Evolutionary conservation across 345 rosid genomes (phyloP).

Genomic region (Corchorus capsularis): DNA sequence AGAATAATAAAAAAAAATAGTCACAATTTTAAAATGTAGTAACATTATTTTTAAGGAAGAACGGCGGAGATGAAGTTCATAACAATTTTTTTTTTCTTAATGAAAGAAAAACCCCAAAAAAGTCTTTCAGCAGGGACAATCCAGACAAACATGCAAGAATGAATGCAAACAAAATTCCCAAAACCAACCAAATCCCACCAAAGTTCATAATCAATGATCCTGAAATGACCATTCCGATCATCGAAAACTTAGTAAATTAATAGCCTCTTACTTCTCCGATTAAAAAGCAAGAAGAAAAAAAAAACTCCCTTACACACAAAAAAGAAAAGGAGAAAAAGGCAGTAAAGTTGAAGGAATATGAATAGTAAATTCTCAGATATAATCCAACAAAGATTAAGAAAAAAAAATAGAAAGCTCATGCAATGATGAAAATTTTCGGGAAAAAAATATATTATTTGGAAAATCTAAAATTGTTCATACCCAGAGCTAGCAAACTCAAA

Average conservation of each 20-base stretch:
- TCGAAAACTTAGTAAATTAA: neutral
- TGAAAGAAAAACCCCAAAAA: conserved; percentile 1
- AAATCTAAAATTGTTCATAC: conserved; percentile 32
- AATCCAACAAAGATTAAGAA: neutral
- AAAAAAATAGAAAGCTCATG: neutral
- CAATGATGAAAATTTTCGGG: neutral
- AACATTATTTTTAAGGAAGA: neutral
- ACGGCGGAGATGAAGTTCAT: neutral
- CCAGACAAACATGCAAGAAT: conserved; percentile 28
- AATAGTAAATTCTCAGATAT: neutral
- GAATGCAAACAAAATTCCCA: neutral
- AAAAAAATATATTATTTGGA: neutral
- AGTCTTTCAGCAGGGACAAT: conserved; percentile 15
- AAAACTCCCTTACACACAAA: neutral
- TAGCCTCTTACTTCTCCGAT: neutral
- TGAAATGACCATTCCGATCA: neutral
- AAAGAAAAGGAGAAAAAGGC: conserved; percentile 14
- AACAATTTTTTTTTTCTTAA: neutral
- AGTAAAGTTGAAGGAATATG: conserved; percentile 1
- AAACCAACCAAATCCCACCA: neutral
- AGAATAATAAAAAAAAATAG: neutral
- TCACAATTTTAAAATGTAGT: neutral
- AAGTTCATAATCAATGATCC: neutral
- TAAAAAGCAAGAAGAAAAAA: neutral
- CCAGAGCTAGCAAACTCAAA: conserved; percentile 83